phyloP scores from a whole-genome alignment of 2,329 filamentous ascomycete species.

The Escovopsis sp. region DNA sequence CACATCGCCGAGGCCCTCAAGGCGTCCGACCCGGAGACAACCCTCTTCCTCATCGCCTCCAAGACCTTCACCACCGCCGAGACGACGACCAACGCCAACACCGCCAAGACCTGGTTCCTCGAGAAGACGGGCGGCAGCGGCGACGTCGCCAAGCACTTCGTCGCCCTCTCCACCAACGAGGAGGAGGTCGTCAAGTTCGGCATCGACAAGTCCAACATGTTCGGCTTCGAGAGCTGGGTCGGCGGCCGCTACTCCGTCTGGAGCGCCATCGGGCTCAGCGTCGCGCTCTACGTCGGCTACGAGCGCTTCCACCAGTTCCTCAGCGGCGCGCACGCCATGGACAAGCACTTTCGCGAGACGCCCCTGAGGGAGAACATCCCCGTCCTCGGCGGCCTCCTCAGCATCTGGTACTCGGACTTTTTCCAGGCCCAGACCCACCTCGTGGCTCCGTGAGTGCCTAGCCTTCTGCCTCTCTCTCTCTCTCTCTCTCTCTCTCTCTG shows the following conservation, averaged over 20 bases:
- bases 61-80: slow-evolving; percentile 99
- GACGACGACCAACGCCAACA: slow-evolving; percentile 93
- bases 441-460: slow-evolving; percentile 63
- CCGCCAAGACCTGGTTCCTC: slow-evolving; percentile 93
- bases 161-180: slow-evolving; percentile 93
- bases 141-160: slow-evolving; percentile 96
- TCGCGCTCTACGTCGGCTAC: slow-evolving; percentile 86
- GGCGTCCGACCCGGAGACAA: slow-evolving; percentile 85
- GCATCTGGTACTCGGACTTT: slow-evolving; percentile 98
- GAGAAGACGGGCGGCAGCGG: slow-evolving; percentile 60
- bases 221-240: slow-evolving; percentile 97
- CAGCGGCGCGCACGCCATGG: slow-evolving; percentile 88
- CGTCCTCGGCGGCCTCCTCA: slow-evolving; percentile 76
- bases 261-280: slow-evolving; percentile 93
- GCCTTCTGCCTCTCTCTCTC: too few species aligned
- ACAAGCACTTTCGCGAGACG: slow-evolving; percentile 89
- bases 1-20: slow-evolving; percentile 90
- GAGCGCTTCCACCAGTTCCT: slow-evolving; percentile 98
- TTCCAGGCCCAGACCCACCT: slow-evolving; percentile 96
- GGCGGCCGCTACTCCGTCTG: slow-evolving; percentile 97
- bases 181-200: slow-evolving; percentile 94
- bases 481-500: too few species aligned
- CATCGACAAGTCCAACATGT: slow-evolving; percentile 99
- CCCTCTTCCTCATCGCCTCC: slow-evolving; percentile 95
- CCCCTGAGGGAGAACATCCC: slow-evolving; percentile 93